These are phyloP conservation scores for Penicillium sp. DNA, from an alignment of 2,329 filamentous ascomycete species.

Conservation along the genomic window DNA sequence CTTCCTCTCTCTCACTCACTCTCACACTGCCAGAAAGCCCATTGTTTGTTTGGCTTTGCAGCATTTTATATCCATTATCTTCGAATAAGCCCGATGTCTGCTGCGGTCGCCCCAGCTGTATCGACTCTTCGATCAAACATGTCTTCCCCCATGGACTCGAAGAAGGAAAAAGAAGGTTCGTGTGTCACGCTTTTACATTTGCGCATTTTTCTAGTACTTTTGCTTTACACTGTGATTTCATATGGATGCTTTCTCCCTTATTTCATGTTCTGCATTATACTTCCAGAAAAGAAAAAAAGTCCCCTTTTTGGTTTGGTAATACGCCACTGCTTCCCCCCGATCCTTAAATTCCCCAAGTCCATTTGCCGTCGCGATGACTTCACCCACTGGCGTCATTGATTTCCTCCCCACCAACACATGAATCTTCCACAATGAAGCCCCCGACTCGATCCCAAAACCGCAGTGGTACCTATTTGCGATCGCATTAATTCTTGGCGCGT, in stretches of 20 bases:
- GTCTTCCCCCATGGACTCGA: conserved; percentile 45
- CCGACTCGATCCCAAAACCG: conserved; percentile 18
- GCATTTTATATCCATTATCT: conserved; percentile 14
- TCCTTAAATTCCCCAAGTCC: conserved; percentile 26
- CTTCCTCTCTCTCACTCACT: conserved; percentile 24
- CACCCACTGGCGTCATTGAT: conserved; percentile 39
- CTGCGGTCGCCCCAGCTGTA: conserved; percentile 40
- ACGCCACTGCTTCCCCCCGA: conserved; percentile 32
- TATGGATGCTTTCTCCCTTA: conserved; percentile 2
- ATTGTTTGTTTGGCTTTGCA: conserved; percentile 22
- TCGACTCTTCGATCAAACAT: conserved; percentile 33
- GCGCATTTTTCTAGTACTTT: conserved; percentile 14
- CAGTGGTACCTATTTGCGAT: conserved; percentile 25
- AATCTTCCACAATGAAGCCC: conserved; percentile 17
- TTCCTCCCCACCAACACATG: conserved; percentile 22
- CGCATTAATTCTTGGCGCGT: conserved; percentile 15
- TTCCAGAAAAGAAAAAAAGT: conserved; percentile 11
- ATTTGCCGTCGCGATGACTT: conserved; percentile 39
- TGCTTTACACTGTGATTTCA: conserved; percentile 5
- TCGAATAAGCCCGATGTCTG: conserved; percentile 36
- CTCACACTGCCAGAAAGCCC: conserved; percentile 19
- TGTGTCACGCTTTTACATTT: conserved; percentile 25
- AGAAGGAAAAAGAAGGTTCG: conserved; percentile 47
- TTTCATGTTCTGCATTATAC: conserved; percentile 16
- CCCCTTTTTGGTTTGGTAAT: conserved; percentile 33